Evolutionary conservation across 805 yeast genomes (phyloP).

Genomic region (Metschnikowia aberdeeniae): DNA sequence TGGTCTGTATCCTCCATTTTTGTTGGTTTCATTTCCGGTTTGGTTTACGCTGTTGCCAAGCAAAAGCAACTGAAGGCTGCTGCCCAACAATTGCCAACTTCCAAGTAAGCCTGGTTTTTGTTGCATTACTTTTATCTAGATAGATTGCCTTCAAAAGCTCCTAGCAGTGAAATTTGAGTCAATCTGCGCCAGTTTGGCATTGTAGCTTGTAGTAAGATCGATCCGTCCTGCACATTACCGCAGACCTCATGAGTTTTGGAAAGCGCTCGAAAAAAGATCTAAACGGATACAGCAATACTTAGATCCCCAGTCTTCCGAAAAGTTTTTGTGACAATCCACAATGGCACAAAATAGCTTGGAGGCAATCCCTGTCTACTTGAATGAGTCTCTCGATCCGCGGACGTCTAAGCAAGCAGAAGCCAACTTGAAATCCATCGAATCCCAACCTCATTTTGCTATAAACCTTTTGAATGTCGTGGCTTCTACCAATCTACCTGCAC

Average conservation of each 20-base stretch:
- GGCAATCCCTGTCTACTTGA: slow-evolving; percentile 50
- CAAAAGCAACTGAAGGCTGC: slow-evolving; percentile 69
- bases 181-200: not conserved
- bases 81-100: slow-evolving; percentile 29
- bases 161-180: not conserved
- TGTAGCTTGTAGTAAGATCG: not conserved
- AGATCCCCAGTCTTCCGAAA: slow-evolving; percentile 8
- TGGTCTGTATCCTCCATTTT: slow-evolving; percentile 86
- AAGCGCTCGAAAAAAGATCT: slow-evolving; percentile 5
- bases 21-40: slow-evolving; percentile 92
- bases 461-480: slow-evolving; percentile 76
- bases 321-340: not conserved
- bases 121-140: not conserved
- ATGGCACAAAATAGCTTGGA: slow-evolving; percentile 41
- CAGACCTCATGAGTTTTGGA: not conserved
- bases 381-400: slow-evolving; percentile 61
- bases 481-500: slow-evolving; percentile 44
- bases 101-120: slow-evolving; percentile 11
- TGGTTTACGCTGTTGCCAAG: slow-evolving; percentile 93
- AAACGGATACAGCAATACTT: slow-evolving; percentile 4
- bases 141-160: not conserved
- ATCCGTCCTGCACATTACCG: not conserved
- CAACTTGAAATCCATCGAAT: slow-evolving; percentile 58
- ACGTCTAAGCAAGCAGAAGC: slow-evolving; percentile 66
- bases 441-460: slow-evolving; percentile 68